Conservation (phyloP, 106 monocot genomes). For the Dactylorhiza incarnata region DNA sequence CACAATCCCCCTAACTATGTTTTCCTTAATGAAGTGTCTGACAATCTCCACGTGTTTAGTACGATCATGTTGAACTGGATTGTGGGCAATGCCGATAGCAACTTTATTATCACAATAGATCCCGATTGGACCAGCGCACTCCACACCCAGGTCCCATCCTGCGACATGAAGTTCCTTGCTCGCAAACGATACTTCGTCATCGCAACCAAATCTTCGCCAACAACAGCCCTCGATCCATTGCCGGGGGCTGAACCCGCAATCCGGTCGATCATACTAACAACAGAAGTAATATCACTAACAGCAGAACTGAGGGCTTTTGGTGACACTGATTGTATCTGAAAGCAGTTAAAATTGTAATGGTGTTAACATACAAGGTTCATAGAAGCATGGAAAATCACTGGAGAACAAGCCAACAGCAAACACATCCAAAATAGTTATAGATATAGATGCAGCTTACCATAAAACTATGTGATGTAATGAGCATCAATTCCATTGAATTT, state of each 20-base stretch:
- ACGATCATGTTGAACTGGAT: no score
- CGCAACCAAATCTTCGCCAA: conserved; percentile 87
- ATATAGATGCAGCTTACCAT: no score
- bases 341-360: background rate
- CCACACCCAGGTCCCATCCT: no score
- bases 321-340: conserved; percentile 51
- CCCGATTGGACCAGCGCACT: no score
- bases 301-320: conserved; percentile 41
- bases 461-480: no score
- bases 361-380: background rate
- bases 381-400: background rate
- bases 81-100: no score
- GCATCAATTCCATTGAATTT: no score
- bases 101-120: no score
- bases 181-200: conserved; percentile 87
- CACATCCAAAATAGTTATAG: no score
- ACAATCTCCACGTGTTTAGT: no score
- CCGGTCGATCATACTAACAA: conserved; percentile 72
- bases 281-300: conserved; percentile 65
- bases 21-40: no score
- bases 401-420: background rate
- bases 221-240: conserved; percentile 76
- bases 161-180: conserved; percentile 65
- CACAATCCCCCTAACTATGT: no score
- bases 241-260: conserved; percentile 89